A percentile compares a stretch with the other conserved stretches of the same genome.
Evolutionary conservation across 116 monocot genomes (phyloP).

Genomic region (Zostera marina): DNA sequence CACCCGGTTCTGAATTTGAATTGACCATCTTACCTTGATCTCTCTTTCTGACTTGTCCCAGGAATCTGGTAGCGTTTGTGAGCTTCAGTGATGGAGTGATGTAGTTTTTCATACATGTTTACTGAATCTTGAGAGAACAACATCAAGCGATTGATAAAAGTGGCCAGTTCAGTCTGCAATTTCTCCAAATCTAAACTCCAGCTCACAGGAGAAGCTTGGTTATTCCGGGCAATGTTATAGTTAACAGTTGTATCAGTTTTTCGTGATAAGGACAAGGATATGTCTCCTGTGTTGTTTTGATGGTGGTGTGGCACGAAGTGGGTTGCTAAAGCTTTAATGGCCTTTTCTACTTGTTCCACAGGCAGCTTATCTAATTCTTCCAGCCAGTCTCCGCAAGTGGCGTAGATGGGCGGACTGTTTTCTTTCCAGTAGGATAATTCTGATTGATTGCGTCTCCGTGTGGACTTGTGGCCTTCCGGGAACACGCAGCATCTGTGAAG

Average conservation of each 20-base stretch:
- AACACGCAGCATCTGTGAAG: slow-evolving; percentile 49
- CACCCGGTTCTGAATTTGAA: no score
- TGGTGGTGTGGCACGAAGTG: slow-evolving; percentile 32
- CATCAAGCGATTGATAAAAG: slow-evolving; percentile 26
- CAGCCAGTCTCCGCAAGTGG: slow-evolving; percentile 52
- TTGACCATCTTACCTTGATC: no score
- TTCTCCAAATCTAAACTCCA: slow-evolving; percentile 26
- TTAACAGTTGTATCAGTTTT: slow-evolving; percentile 8
- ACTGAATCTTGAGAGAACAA: slow-evolving; percentile 33
- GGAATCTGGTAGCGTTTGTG: not conserved
- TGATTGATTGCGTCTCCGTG: slow-evolving; percentile 8
- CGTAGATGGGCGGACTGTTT: slow-evolving; percentile 52
- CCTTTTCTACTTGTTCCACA: slow-evolving; percentile 24
- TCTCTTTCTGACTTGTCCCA: not conserved
- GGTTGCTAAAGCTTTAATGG: slow-evolving; percentile 32
- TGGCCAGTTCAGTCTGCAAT: slow-evolving; percentile 24
- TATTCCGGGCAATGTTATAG: slow-evolving; percentile 8
- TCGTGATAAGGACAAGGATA: slow-evolving; percentile 14
- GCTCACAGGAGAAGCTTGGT: slow-evolving; percentile 14
- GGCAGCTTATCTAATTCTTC: slow-evolving; percentile 22
- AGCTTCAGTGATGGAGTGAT: not conserved
- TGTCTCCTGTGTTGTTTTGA: slow-evolving; percentile 22
- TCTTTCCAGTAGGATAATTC: slow-evolving; percentile 19
- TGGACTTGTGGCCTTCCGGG: slow-evolving; percentile 14
- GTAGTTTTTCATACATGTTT: slow-evolving; percentile 25